Evolutionary conservation across 495 filamentous ascomycete species (phyloP), one percentile per base, ranked within the genome.

Genomic region (Penicillium egyptiacum): DNA sequence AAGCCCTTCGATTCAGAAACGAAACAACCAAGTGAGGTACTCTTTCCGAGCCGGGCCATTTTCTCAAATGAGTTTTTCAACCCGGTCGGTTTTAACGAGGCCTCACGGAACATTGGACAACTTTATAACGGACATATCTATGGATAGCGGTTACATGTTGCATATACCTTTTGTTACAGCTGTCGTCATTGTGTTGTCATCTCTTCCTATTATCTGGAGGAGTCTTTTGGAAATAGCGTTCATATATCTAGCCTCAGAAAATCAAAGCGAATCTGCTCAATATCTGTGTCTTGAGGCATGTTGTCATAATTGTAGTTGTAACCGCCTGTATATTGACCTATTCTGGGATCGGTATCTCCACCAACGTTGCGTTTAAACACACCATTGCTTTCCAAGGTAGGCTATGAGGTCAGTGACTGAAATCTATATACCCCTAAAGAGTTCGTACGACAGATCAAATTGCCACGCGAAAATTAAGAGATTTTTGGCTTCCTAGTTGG

Each of bases 81-180:
- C 44, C 45, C 35, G 52, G 52, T 35, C 28, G 55, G 57, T 55
- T 59, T 55, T 50, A 49, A 45, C 44, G 51, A 59, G 57, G 28
- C 42, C 51, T 55, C 50, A 39, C 40, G 16, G 17, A 26, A 30
- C 28, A 22, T 50, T 42, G n/a, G 23, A 30, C 35, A 51, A 30
- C 20, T 23, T 43, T 14, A 52, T 39, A 40, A 44, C 16, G 46
- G 37, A 57, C 19, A 42, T 40, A 11, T 51, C 53, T 45, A 58
- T 54, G 30, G 41, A 43, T 45, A 41, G 44, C 26, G 31, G 50
- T 56, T 30, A 28, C 25, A 19, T 56, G 35, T 41, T 56, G 45
- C 46, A 57, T 55, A 30, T 51, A 42, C 26, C 37, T 45, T 26
- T 55, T 55, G 42, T 56, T 56, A 20, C n/a, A 25, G 53, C 26